phyloP scores from a whole-genome alignment of 306 rosid species.

The Cucumis melo region DNA sequence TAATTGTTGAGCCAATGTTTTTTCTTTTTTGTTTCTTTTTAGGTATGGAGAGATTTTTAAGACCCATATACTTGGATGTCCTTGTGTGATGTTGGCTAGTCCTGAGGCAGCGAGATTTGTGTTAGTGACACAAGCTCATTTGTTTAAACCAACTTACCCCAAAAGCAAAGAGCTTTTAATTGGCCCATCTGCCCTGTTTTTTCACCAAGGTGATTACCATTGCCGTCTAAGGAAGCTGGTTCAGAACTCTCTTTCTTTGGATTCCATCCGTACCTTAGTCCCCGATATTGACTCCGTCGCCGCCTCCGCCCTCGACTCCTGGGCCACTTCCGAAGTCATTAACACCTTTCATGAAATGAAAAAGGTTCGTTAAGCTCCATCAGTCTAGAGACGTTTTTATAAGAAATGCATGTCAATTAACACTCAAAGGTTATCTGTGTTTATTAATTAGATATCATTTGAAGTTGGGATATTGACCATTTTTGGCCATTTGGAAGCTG shows the following conservation, averaged over 20 bases:
- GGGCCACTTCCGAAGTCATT: conserved; percentile 15
- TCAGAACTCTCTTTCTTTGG: conserved; percentile 38
- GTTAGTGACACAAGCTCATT: conserved; percentile 60
- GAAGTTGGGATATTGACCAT: conserved; percentile 60
- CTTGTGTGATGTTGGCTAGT: conserved; percentile 76
- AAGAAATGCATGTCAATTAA: no score
- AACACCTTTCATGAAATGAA: conserved; percentile 71
- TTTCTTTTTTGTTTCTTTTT: no score
- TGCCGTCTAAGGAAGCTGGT: conserved; percentile 52
- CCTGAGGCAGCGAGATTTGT: conserved; percentile 81
- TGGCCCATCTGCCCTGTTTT: conserved; percentile 75
- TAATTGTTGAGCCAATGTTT: neutral
- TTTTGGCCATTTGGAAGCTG: conserved; percentile 59
- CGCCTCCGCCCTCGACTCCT: conserved; percentile 28
- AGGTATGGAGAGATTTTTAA: conserved; percentile 91
- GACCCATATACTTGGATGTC: conserved; percentile 68
- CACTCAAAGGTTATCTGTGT: no score
- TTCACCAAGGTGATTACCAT: conserved; percentile 66
- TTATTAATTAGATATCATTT: conserved; percentile 23
- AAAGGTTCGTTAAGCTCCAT: conserved; percentile 21
- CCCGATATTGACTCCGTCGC: conserved; percentile 39
- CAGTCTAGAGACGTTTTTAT: no score
- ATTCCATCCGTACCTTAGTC: conserved; percentile 41
- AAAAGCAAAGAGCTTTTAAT: conserved; percentile 73
- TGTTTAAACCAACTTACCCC: conserved; percentile 83